A percentile compares a stretch with the other conserved stretches of the same genome.
phyloP scores from a whole-genome alignment of 2,329 filamentous ascomycete genomes.

The Cladosporium sp. region DNA sequence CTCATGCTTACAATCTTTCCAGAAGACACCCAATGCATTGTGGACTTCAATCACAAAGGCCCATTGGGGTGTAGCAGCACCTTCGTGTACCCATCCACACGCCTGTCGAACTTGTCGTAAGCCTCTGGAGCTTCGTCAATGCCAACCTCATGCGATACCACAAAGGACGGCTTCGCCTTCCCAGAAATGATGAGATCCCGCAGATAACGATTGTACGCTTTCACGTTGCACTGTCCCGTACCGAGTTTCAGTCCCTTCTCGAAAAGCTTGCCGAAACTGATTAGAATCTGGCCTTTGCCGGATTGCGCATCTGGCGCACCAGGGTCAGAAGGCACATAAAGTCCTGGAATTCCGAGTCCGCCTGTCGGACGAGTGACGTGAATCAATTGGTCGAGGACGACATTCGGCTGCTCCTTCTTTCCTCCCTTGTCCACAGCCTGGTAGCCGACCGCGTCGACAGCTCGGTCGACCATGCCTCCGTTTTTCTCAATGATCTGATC shows the following conservation, averaged over 20 bases:
- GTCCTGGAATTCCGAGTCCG: constrained; percentile 55
- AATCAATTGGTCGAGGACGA: constrained; percentile 62
- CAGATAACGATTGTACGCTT: constrained; percentile 63
- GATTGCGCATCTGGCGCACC: constrained; percentile 59
- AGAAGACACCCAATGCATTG: background rate
- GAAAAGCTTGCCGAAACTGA: constrained; percentile 65
- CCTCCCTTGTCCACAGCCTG: constrained; percentile 56
- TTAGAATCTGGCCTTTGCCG: constrained; percentile 59
- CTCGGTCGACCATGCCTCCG: constrained; percentile 58
- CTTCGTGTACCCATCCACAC: constrained; percentile 65
- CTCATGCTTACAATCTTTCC: background rate
- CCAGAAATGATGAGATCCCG: constrained; percentile 63
- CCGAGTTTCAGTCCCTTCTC: constrained; percentile 61
- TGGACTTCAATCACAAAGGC: constrained; percentile 18
- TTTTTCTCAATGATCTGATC: constrained; percentile 58
- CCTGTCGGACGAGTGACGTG: constrained; percentile 58
- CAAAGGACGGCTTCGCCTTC: constrained; percentile 62
- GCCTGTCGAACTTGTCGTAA: constrained; percentile 64
- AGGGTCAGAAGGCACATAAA: constrained; percentile 49
- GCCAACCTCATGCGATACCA: constrained; percentile 61
- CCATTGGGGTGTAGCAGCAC: constrained; percentile 65
- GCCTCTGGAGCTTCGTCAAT: constrained; percentile 56
- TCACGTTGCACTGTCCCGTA: constrained; percentile 65
- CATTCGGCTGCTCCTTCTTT: constrained; percentile 57
- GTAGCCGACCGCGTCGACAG: constrained; percentile 64